Evolutionary conservation across 2,329 filamentous ascomycete species (phyloP), one percentile per base, ranked within the genome.

Genomic region (Bipolaris oryzae): DNA sequence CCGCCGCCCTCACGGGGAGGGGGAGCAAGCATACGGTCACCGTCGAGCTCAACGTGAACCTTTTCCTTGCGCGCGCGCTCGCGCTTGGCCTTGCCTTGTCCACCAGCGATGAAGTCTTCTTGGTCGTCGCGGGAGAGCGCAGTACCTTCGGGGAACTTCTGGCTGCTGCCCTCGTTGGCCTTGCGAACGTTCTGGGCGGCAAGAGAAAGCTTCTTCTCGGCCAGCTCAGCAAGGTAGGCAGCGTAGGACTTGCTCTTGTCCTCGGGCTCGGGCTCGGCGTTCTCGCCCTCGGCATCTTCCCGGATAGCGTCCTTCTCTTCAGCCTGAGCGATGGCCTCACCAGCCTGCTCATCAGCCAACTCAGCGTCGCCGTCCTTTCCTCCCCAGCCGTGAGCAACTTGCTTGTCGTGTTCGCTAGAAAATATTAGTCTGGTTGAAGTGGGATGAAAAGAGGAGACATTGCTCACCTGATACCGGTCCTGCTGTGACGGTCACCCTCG

Each of bases 21-120:
- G 70, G 68, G 68, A 71, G 70, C 64, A 60, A 74, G 74, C 60
- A 76, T 71, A 50, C 73, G 90, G 86, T 81, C 75, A 61, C 92
- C 87, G 79, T 96, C 93, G 66, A 97, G 91, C 74, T 96, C 92
- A 72, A 98, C 78, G 76, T 90, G 80, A 79, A 91, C 87, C 89
- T 97, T 97, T 81, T 90, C 86, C 87, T 95, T 95, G 82, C 90
- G 89, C 84, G 94, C 89, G 76, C 92, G 91, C 83, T 94, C 87
- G 76, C 91, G 90, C 76, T 81, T 81, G 77, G 87, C 79, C 89
- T 97, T 97, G 81, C 89, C 89, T 62, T 82, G 84, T 66, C 84
- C 78, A 69, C 84, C 87, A 72, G 89, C 80, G 75, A 96, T 89
- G 86, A 91, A 97, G 66, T 77, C 75, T 70, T 89, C 87, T 71